A percentile compares a stretch with the other conserved stretches of the same genome.
phyloP scores from a whole-genome alignment of 2,329 filamentous ascomycete genomes.

The Phyllosticta citriasiana region DNA sequence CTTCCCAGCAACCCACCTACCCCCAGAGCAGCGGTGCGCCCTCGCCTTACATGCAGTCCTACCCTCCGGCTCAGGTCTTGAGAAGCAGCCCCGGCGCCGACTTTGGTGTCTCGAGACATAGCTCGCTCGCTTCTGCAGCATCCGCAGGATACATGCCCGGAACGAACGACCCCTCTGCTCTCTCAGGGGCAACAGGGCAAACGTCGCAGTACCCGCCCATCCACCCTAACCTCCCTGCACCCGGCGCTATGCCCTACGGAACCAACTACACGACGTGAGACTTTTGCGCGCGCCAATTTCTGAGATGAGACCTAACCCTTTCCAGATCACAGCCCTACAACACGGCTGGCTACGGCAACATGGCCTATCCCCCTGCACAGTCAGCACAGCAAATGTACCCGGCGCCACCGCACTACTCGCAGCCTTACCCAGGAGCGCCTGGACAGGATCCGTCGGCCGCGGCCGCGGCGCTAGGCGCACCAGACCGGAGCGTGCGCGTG shows the following conservation, averaged over 20 bases:
- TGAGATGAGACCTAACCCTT: neutral
- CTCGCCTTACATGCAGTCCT: constrained; percentile 8
- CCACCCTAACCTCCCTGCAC: constrained; percentile 21
- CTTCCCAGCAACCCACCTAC: constrained; percentile 6
- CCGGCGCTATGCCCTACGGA: constrained; percentile 18
- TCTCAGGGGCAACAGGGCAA: constrained; percentile 19
- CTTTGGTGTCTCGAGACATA: neutral
- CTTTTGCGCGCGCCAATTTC: neutral
- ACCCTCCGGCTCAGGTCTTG: constrained; percentile 3
- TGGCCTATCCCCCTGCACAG: constrained; percentile 14
- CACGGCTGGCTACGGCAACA: constrained; percentile 24
- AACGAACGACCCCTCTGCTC: constrained; percentile 15
- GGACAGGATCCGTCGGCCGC: neutral
- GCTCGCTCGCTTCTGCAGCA: constrained; percentile 19
- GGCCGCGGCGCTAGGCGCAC: constrained; percentile 14
- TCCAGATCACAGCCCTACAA: constrained; percentile 19
- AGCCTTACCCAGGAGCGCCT: constrained; percentile 20
- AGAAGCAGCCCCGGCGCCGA: constrained; percentile 8
- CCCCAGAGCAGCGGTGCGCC: constrained; percentile 8
- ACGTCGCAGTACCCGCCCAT: constrained; percentile 24
- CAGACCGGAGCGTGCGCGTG: constrained; percentile 47
- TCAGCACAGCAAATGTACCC: constrained; percentile 26
- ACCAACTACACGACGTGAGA: constrained; percentile 25
- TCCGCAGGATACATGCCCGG: constrained; percentile 17
- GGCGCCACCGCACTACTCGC: constrained; percentile 22